Evolutionary conservation across 352 stramenopile species (phyloP).

Genomic region (Globisporangium okanoganense): DNA sequence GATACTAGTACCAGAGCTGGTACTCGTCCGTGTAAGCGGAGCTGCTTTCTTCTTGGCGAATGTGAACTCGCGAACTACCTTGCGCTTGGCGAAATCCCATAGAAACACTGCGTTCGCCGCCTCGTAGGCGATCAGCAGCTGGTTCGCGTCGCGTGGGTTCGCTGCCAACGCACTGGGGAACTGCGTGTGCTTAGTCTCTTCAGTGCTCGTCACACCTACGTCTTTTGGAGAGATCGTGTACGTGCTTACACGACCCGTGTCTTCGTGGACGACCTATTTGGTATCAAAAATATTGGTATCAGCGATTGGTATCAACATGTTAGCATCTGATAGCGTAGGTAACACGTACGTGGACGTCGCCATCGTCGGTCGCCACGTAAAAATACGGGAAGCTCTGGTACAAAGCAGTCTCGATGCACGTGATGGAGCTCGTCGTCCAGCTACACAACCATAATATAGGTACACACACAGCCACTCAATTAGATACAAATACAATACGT

Average conservation of each 20-base stretch:
- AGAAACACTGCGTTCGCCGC: slow-evolving; percentile 39
- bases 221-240: slow-evolving; percentile 61
- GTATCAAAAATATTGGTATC: not conserved
- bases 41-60: slow-evolving; percentile 18
- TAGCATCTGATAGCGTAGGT: no score
- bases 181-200: slow-evolving; percentile 20
- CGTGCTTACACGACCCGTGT: slow-evolving; percentile 60
- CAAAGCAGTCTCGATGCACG: slow-evolving; percentile 55
- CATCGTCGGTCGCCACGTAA: slow-evolving; percentile 71
- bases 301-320: not conserved
- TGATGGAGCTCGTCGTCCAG: slow-evolving; percentile 70
- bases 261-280: slow-evolving; percentile 65
- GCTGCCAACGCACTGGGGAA: slow-evolving; percentile 46
- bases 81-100: slow-evolving; percentile 69
- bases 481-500: not conserved
- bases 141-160: slow-evolving; percentile 58
- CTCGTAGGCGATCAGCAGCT: slow-evolving; percentile 65
- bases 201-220: slow-evolving; percentile 22
- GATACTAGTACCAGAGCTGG: not conserved
- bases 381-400: slow-evolving; percentile 62
- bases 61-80: slow-evolving; percentile 42
- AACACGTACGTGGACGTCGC: slow-evolving; percentile 47
- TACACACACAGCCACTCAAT: not conserved
- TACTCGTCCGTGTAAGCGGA: slow-evolving; percentile 5
- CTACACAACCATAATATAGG: slow-evolving; percentile 15